Percentiles rank a stretch among this genome's conserved stretches.
These are phyloP conservation scores for Kazachstania sp. DNA, from an alignment of 1,139 yeast genomes.

Conservation along the genomic window DNA sequence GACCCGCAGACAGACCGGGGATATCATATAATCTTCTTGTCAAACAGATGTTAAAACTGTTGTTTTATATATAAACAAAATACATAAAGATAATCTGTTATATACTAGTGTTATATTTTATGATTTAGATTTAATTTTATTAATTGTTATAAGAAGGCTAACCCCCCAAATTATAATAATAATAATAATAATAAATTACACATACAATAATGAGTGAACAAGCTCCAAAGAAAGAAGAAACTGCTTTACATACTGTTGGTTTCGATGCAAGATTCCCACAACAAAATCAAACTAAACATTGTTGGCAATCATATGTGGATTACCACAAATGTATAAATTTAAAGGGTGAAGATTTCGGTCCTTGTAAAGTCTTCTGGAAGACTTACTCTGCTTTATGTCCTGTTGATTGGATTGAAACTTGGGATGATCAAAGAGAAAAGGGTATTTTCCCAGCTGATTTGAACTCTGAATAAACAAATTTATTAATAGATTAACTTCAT, in stretches of 20 bases:
- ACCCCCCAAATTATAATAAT: not conserved
- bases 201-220: constrained; percentile 6
- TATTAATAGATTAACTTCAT: not conserved
- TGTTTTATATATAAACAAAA: too few relatives aligned
- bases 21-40: too few relatives aligned
- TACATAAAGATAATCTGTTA: too few relatives aligned
- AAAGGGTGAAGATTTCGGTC: constrained; percentile 97
- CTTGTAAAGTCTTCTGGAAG: constrained; percentile 90
- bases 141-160: not conserved
- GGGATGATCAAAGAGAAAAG: constrained; percentile 88
- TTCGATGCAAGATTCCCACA: constrained; percentile 93
- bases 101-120: too few relatives aligned
- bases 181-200: too few relatives aligned
- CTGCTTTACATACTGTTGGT: constrained; percentile 64
- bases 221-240: constrained; percentile 2
- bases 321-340: constrained; percentile 95
- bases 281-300: constrained; percentile 95
- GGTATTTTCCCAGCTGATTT: constrained; percentile 65
- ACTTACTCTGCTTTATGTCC: constrained; percentile 92
- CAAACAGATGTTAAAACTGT: too few relatives aligned
- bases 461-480: not conserved
- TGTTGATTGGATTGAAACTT: constrained; percentile 80
- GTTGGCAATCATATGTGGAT: constrained; percentile 97
- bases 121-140: not conserved
- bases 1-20: too few relatives aligned